Conservation (phyloP, 1,139 yeast genomes). For the Ashbya aceris region DNA sequence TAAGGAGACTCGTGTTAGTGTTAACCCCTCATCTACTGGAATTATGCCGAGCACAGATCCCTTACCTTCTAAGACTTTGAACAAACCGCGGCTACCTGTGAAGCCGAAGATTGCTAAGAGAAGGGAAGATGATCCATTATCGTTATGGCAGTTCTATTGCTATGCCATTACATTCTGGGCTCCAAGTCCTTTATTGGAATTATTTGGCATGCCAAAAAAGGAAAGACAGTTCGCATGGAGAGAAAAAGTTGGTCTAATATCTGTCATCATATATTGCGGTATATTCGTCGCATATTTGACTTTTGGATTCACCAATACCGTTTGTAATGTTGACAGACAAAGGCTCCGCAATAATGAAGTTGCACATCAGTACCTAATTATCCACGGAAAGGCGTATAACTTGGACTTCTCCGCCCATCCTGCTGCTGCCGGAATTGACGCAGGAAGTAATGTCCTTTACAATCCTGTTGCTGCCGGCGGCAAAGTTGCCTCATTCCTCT, state of each 20-base stretch:
- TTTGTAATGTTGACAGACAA: constrained; percentile 47
- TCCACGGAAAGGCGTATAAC: constrained; percentile 76
- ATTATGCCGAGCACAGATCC: constrained; percentile 43
- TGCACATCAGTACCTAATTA: constrained; percentile 50
- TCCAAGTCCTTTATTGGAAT: constrained; percentile 60
- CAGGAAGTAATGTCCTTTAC: constrained; percentile 60
- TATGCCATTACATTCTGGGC: constrained; percentile 83
- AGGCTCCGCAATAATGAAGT: constrained; percentile 56
- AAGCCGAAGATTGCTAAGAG: constrained; percentile 8
- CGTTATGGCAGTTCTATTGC: constrained; percentile 79
- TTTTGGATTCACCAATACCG: constrained; percentile 84
- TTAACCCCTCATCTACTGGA: constrained; percentile 70
- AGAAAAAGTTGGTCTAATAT: constrained; percentile 79
- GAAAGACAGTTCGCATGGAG: constrained; percentile 95
- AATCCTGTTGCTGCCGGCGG: constrained; percentile 90
- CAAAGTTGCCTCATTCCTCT: constrained; percentile 75
- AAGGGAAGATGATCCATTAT: constrained; percentile 32
- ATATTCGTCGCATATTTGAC: constrained; percentile 77
- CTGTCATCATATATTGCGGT: constrained; percentile 66
- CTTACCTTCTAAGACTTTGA: constrained; percentile 11
- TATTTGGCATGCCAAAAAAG: constrained; percentile 70
- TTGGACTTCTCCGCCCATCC: constrained; percentile 68
- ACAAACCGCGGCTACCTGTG: constrained; percentile 5
- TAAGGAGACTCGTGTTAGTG: constrained; percentile 55
- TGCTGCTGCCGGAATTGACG: constrained; percentile 63